These are phyloP conservation scores for Thielaviopsis musarum DNA, from an alignment of 2,329 filamentous ascomycete genomes.

Conservation along the genomic window DNA sequence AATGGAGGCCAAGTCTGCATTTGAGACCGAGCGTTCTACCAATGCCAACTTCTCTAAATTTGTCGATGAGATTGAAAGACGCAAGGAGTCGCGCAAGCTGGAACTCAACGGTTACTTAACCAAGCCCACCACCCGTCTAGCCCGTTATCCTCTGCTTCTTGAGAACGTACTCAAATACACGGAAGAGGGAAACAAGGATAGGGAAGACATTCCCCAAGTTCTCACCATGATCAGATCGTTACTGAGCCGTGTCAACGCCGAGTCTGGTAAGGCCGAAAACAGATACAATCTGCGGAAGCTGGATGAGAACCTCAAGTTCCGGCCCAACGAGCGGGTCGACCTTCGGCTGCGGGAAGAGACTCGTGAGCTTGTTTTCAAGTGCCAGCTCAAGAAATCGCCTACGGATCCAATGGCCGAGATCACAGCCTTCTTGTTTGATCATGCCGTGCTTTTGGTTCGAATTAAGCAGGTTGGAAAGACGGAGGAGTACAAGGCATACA, in stretches of 20 bases:
- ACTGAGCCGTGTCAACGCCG: slow-evolving; percentile 74
- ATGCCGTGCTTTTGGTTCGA: slow-evolving; percentile 79
- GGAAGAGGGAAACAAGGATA: slow-evolving; percentile 64
- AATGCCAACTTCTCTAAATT: slow-evolving; percentile 80
- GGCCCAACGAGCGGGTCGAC: slow-evolving; percentile 78
- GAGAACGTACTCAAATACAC: slow-evolving; percentile 89
- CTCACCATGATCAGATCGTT: slow-evolving; percentile 75
- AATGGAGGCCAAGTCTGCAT: slow-evolving; percentile 92
- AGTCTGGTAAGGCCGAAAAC: slow-evolving; percentile 95
- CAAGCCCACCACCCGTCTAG: slow-evolving; percentile 88
- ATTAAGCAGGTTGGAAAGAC: slow-evolving; percentile 84
- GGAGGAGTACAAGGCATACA: slow-evolving; percentile 89
- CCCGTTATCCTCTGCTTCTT: slow-evolving; percentile 79
- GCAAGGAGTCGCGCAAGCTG: slow-evolving; percentile 91
- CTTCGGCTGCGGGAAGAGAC: slow-evolving; percentile 87
- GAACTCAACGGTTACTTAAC: slow-evolving; percentile 96
- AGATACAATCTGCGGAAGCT: slow-evolving; percentile 88
- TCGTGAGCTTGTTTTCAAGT: slow-evolving; percentile 87
- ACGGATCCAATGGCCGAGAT: slow-evolving; percentile 70
- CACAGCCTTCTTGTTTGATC: slow-evolving; percentile 89
- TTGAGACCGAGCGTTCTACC: slow-evolving; percentile 81
- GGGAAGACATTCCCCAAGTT: slow-evolving; percentile 80
- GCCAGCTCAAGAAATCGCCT: slow-evolving; percentile 78
- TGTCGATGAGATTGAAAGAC: slow-evolving; percentile 87
- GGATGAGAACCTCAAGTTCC: slow-evolving; percentile 82